These are phyloP conservation scores for Microdochium paspali DNA, from an alignment of 2,329 filamentous ascomycete species.

Conservation along the genomic window DNA sequence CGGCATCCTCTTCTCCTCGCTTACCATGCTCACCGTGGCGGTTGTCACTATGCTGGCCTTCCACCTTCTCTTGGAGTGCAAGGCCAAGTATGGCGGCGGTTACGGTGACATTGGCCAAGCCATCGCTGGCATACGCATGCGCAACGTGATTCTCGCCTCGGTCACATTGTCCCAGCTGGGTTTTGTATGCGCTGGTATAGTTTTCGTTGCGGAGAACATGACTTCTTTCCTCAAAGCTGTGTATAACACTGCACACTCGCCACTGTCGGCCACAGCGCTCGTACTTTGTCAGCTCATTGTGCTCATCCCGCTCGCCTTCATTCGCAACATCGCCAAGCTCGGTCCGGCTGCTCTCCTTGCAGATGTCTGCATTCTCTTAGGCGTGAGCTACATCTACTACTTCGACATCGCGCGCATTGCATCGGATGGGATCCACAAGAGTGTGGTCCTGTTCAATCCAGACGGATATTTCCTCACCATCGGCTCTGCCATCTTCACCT, in stretches of 20 bases:
- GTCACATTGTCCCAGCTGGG: constrained; percentile 68
- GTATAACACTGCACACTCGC: constrained; percentile 29
- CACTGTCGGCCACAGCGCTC: constrained; percentile 45
- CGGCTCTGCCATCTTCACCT: constrained; percentile 68
- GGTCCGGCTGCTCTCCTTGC: constrained; percentile 60
- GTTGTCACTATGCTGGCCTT: constrained; percentile 62
- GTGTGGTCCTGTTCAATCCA: constrained; percentile 62
- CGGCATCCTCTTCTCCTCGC: constrained; percentile 64
- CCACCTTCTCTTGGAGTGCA: constrained; percentile 60
- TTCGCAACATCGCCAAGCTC: constrained; percentile 67
- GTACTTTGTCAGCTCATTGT: constrained; percentile 58
- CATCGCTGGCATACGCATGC: constrained; percentile 54
- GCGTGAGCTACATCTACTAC: constrained; percentile 64
- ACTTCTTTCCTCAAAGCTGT: constrained; percentile 59
- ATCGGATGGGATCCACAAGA: constrained; percentile 44
- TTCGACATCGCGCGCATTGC: constrained; percentile 54
- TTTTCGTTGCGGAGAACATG: constrained; percentile 70
- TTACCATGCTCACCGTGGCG: constrained; percentile 58
- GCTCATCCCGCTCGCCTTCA: constrained; percentile 58
- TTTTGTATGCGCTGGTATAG: constrained; percentile 69
- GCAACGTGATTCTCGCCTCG: constrained; percentile 57
- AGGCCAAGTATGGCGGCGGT: constrained; percentile 53
- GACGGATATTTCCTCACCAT: constrained; percentile 60
- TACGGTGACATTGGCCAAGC: constrained; percentile 66
- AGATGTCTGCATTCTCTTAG: constrained; percentile 63